These are phyloP conservation scores for Phytophthora capsici DNA, from an alignment of 352 stramenopile genomes.

Conservation along the genomic window DNA sequence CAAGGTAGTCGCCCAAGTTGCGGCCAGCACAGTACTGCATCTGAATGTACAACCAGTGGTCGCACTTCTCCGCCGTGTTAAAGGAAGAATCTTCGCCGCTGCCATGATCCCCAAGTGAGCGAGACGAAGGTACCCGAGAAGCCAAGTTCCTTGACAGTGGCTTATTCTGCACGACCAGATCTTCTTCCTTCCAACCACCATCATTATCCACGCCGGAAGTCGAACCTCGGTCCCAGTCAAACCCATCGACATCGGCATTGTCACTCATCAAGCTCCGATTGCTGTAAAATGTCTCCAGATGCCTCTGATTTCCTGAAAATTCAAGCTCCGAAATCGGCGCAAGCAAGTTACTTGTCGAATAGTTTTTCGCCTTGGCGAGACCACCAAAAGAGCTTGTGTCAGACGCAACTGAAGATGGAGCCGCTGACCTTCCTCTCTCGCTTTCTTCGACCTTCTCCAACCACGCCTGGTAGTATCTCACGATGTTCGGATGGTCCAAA, in stretches of 20 bases:
- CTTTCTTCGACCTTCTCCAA: constrained; percentile 86
- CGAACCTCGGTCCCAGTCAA: constrained; percentile 79
- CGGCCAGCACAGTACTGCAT: constrained; percentile 92
- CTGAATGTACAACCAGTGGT: constrained; percentile 93
- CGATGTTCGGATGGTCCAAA: constrained; percentile 94
- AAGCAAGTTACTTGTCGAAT: constrained; percentile 78
- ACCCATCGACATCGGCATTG: constrained; percentile 67
- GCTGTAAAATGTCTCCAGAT: constrained; percentile 53
- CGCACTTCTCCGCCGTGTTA: constrained; percentile 62
- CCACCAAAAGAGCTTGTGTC: constrained; percentile 42
- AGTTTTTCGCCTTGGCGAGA: constrained; percentile 49
- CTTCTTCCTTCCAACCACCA: constrained; percentile 68
- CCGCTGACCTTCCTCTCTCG: constrained; percentile 11
- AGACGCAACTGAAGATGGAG: constrained; percentile 31
- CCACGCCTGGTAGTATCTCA: constrained; percentile 93
- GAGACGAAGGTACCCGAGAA: constrained; percentile 17
- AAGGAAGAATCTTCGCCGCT: constrained; percentile 56
- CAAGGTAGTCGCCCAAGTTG: constrained; percentile 88
- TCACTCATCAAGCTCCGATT: constrained; percentile 45
- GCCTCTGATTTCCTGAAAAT: constrained; percentile 62
- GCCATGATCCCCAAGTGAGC: constrained; percentile 18
- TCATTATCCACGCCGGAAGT: constrained; percentile 48
- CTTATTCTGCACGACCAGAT: constrained; percentile 57
- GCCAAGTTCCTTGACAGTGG: constrained; percentile 17
- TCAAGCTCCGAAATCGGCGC: constrained; percentile 73